Evolutionary conservation across 2,329 filamentous ascomycete genomes (phyloP), one percentile per base, ranked within the genome.

Genomic region (Fusarium marasasianum): DNA sequence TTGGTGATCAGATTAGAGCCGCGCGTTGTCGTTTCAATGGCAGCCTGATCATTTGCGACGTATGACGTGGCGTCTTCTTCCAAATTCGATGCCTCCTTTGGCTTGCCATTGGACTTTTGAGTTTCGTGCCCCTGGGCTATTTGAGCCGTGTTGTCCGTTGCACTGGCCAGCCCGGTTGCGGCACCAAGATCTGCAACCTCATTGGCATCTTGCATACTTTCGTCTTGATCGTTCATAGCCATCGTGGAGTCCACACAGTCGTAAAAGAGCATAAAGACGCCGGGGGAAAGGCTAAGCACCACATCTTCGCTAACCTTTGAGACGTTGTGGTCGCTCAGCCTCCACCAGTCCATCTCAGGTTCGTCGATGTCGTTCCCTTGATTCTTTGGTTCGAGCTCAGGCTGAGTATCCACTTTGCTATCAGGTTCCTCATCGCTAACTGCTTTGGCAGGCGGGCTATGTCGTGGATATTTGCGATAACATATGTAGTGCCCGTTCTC

Each of bases 181-280:
- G 45, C 57, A 66, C 60, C 55, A 50, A 71, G 31, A 37, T 67
- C 64, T 38, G 59, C 53, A 53, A 59, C 55, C 29, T 80, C 76
- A 18, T 69, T 61, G 18, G 66, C 74, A 41, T 79, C 74, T 48
- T 76, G 66, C 68, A 76, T 75, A 22, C 67, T 69, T 29, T 60
- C 70, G 22, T 75, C 73, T 35, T 82, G 80, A 31, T 80, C 76
- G 31, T 81, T 78, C 15, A 87, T 80, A 26, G 92, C 80, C 35
- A 85, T 84, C 43, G 81, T 84, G 2, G 86, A 82, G 65, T 92
- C 90, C 31, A 93, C 84, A 53, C 89, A 90, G 80, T 99, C 96
- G 81, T 98, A 99, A 81, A 98, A 98, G 2, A 98, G 88, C 96
- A 99, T 98, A 80, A 98, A 98, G 1, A 95, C 96, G 4, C 94